Evolutionary conservation across 2,329 filamentous ascomycete species (phyloP).

Genomic region (Fusarium burgessii): DNA sequence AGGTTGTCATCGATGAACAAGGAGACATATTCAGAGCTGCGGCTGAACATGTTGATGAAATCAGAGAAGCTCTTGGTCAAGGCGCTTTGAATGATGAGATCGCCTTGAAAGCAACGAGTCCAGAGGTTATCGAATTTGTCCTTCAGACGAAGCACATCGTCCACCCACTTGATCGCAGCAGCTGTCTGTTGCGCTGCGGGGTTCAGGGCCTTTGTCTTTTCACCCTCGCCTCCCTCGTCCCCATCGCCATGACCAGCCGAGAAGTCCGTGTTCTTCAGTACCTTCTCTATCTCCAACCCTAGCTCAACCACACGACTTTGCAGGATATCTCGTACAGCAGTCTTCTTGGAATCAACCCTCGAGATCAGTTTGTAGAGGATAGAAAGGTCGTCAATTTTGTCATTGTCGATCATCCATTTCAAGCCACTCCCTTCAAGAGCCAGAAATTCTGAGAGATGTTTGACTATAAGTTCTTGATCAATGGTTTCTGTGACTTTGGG

Average conservation of each 20-base stretch:
- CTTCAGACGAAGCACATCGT: slow-evolving; percentile 87
- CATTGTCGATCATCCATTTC: slow-evolving; percentile 90
- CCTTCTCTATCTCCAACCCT: slow-evolving; percentile 84
- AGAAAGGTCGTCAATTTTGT: slow-evolving; percentile 81
- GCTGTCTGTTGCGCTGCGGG: slow-evolving; percentile 82
- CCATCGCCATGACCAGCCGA: slow-evolving; percentile 57
- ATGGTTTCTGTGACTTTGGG: slow-evolving; percentile 80
- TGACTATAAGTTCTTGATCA: slow-evolving; percentile 81
- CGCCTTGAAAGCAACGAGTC: slow-evolving; percentile 76
- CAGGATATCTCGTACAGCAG: slow-evolving; percentile 75
- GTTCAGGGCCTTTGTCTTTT: slow-evolving; percentile 52
- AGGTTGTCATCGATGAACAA: slow-evolving; percentile 97
- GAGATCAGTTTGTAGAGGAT: slow-evolving; percentile 84
- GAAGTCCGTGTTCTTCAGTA: slow-evolving; percentile 67
- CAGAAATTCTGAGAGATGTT: slow-evolving; percentile 84
- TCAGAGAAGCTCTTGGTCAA: slow-evolving; percentile 89
- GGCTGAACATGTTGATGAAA: slow-evolving; percentile 90
- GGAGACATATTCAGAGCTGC: slow-evolving; percentile 92
- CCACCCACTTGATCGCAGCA: slow-evolving; percentile 94
- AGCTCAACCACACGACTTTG: slow-evolving; percentile 82
- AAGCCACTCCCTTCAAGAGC: slow-evolving; percentile 87
- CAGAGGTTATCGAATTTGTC: slow-evolving; percentile 89
- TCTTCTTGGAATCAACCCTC: slow-evolving; percentile 80
- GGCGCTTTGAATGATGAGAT: slow-evolving; percentile 82
- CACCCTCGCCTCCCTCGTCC: slow-evolving; percentile 61